phyloP scores from a whole-genome alignment of 2,329 filamentous ascomycete species.

The Curvularia sp. region DNA sequence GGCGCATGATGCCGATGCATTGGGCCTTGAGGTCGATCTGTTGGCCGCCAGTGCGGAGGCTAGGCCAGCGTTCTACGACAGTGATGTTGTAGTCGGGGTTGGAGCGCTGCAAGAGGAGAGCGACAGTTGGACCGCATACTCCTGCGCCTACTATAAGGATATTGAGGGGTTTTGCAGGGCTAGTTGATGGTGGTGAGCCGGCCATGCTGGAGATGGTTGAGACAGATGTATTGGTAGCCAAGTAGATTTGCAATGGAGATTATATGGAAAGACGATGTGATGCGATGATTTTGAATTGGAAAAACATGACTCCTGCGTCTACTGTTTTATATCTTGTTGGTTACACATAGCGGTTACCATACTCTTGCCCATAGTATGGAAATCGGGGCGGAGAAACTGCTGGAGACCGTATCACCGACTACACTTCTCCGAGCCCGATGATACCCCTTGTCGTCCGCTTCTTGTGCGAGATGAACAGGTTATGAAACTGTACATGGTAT shows the following conservation, averaged over 20 bases:
- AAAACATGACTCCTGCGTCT: neutral
- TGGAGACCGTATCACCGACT: conserved; percentile 7
- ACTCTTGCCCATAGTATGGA: neutral
- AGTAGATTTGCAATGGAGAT: neutral
- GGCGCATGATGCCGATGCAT: conserved; percentile 52
- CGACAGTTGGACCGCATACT: conserved; percentile 51
- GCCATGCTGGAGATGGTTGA: neutral
- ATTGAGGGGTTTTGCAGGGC: conserved; percentile 21
- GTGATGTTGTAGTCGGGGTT: conserved; percentile 49
- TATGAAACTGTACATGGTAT: too few species aligned
- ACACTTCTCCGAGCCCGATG: neutral
- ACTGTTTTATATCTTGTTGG: neutral
- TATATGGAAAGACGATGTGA: too few species aligned
- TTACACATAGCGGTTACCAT: neutral
- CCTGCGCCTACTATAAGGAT: conserved; percentile 44
- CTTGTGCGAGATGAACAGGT: neutral
- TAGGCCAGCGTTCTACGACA: conserved; percentile 53
- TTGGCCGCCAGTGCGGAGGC: conserved; percentile 56
- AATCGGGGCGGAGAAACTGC: neutral
- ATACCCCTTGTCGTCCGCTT: neutral
- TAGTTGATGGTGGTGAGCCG: neutral
- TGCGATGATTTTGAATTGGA: neutral
- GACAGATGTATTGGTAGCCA: neutral
- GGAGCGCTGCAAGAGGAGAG: conserved; percentile 59
- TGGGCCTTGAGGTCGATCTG: conserved; percentile 56